Conservation (phyloP, 768 basidiomycete species). For the Nidula microcarpa region DNA sequence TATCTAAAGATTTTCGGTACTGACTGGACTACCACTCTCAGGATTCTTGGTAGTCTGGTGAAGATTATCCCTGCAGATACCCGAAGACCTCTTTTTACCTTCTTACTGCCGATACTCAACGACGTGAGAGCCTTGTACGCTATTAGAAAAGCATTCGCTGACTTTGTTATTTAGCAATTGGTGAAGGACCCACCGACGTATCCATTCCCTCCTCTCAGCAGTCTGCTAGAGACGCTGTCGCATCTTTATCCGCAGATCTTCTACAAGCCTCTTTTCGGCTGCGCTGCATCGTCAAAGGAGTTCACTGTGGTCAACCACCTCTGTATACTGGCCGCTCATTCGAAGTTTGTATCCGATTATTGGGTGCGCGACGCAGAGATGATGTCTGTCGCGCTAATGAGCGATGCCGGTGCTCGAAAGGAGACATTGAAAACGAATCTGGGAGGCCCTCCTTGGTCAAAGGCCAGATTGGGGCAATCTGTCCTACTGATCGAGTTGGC, state of each 20-base stretch:
- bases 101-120: constrained; percentile 42
- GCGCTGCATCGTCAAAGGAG: constrained; percentile 64
- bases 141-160: background rate
- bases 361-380: constrained; percentile 74
- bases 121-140: constrained; percentile 35
- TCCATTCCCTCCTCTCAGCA: constrained; percentile 42
- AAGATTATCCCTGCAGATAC: constrained; percentile 45
- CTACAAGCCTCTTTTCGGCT: constrained; percentile 69
- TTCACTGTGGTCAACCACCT: constrained; percentile 58
- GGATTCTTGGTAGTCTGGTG: constrained; percentile 38
- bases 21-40: constrained; percentile 39
- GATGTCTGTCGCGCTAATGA: constrained; percentile 67
- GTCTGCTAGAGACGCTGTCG: constrained; percentile 50
- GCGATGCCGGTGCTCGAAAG: constrained; percentile 30
- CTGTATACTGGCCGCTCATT: constrained; percentile 45
- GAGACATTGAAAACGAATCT: constrained; percentile 9
- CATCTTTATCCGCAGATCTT: constrained; percentile 56
- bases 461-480: constrained; percentile 58
- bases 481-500: constrained; percentile 63
- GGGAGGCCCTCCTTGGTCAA: constrained; percentile 33
- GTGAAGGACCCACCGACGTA: constrained; percentile 48
- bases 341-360: constrained; percentile 55
- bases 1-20: constrained; percentile 27
- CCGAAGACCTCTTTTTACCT: constrained; percentile 32
- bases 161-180: constrained; percentile 37